A percentile compares a stretch with the other conserved stretches of the same genome.
phyloP scores from a whole-genome alignment of 2,329 filamentous ascomycete genomes.

The Penicillium sp. region DNA sequence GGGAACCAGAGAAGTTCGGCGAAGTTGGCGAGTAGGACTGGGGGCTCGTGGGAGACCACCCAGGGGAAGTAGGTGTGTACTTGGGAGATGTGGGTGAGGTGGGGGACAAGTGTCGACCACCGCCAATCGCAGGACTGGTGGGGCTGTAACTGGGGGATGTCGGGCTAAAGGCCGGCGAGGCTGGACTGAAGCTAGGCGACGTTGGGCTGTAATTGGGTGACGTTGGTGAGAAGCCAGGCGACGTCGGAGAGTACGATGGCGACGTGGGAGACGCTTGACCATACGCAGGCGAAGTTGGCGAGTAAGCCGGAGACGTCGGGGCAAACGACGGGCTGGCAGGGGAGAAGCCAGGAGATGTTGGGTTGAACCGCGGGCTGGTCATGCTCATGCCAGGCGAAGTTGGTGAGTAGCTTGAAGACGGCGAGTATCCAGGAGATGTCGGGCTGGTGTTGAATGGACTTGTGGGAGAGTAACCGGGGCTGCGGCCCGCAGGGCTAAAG shows the following conservation, averaged over 20 bases:
- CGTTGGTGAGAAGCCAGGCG: constrained; percentile 59
- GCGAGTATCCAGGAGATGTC: constrained; percentile 69
- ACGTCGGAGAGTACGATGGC: constrained; percentile 56
- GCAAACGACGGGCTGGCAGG: constrained; percentile 57
- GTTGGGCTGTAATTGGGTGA: constrained; percentile 64
- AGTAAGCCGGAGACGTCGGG: constrained; percentile 66
- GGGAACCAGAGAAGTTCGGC: constrained; percentile 50
- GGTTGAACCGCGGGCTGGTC: constrained; percentile 58
- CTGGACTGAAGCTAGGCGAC: constrained; percentile 58
- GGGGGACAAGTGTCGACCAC: constrained; percentile 44
- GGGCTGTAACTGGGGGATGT: constrained; percentile 62
- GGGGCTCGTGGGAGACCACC: constrained; percentile 51
- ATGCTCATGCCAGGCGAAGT: constrained; percentile 68
- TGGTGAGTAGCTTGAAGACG: constrained; percentile 67
- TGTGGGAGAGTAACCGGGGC: constrained; percentile 67
- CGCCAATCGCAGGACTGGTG: constrained; percentile 52
- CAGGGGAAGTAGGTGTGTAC: constrained; percentile 60
- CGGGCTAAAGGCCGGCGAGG: constrained; percentile 55
- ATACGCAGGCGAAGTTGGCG: constrained; percentile 72
- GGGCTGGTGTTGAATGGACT: constrained; percentile 77
- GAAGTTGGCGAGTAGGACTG: constrained; percentile 54
- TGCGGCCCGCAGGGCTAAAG: constrained; percentile 68
- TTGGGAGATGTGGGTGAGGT: constrained; percentile 54
- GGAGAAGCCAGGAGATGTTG: constrained; percentile 56
- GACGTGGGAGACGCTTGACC: constrained; percentile 68